These are phyloP conservation scores for Gentiana macrophylla DNA, from an alignment of 257 asterid species.

Conservation along the genomic window DNA sequence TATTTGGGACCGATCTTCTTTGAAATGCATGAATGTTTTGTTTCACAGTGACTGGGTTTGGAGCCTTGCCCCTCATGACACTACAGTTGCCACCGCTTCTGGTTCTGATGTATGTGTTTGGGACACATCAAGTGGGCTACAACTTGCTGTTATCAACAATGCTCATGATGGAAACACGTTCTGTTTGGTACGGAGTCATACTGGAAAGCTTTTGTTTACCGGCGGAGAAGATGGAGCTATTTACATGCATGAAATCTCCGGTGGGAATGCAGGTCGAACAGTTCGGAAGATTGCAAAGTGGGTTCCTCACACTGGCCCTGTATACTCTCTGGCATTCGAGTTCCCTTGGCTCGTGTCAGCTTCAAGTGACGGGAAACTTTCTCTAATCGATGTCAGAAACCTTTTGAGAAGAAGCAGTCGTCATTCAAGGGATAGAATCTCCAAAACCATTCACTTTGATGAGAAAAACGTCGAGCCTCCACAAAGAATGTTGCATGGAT, in stretches of 20 bases:
- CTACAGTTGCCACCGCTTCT: conserved; percentile 61
- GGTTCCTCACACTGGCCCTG: conserved; percentile 77
- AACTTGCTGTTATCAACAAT: conserved; percentile 24
- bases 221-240: conserved; percentile 95
- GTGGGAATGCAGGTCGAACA: conserved; percentile 19
- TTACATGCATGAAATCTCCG: conserved; percentile 70
- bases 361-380: conserved; percentile 72
- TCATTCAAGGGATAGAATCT: conserved; percentile 18
- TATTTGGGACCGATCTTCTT: conserved; percentile 65
- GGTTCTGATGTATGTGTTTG: conserved; percentile 70
- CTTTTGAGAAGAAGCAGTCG: conserved; percentile 40
- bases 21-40: conserved; percentile 58
- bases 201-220: conserved; percentile 79
- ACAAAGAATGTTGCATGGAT: conserved; percentile 87
- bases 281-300: conserved; percentile 57
- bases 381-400: conserved; percentile 75
- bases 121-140: conserved; percentile 49
- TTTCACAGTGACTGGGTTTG: conserved; percentile 89
- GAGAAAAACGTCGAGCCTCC: conserved; percentile 57
- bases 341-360: conserved; percentile 92
- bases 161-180: conserved; percentile 54
- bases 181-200: conserved; percentile 72
- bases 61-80: conserved; percentile 82
- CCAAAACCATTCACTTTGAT: conserved; percentile 16
- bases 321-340: conserved; percentile 83